Evolutionary conservation across 2,329 filamentous ascomycete species (phyloP), one percentile per base, ranked within the genome.

Genomic region (Calonectria ilicicola): DNA sequence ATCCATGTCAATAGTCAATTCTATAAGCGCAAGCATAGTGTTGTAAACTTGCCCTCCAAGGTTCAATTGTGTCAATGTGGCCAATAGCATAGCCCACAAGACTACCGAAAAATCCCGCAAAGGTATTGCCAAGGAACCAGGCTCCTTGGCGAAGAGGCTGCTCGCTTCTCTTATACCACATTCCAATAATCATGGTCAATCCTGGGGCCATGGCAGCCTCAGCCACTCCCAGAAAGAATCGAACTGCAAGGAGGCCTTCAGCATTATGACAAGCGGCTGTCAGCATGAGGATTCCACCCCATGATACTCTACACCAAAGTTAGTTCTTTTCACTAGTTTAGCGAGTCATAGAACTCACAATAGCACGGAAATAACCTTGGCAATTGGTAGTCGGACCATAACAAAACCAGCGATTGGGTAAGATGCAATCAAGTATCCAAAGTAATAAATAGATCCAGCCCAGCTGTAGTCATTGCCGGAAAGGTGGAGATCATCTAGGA

Each of bases 401-500:
- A 81, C 15, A 44, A 79, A 35, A 9, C 72, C 80, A 9, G 70
- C 56, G 2, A 72, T 72, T 0, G 81, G 81, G 42, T 81, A 83
- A 7, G 76, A 80, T 0, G 79, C 78, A 12, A 80, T 46, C 8
- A 90, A 79, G 65, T 89, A 89, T 0, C 87, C 87, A 75, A 89
- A 86, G 78, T 89, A 89, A 73, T 89, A 89, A 79, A 90, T 86
- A 32, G 79, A 85, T 7, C 82, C 82, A 0, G 87, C 81, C 87
- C 88, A 90, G 14, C 86, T 86, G 72, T 89, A 90, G 63, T 91
- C 83, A 53, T 86, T 82, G 5, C 88, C 87, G 6, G 84, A 82
- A 26, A 90, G 80, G n/a, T 81, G 75, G 63, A 88, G 85, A 23
- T 88, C 87, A 9, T 84, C 77, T 38, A 82, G 83, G 8, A 90